Conservation (phyloP, 345 rosid genomes). For the Arabis alpina region DNA sequence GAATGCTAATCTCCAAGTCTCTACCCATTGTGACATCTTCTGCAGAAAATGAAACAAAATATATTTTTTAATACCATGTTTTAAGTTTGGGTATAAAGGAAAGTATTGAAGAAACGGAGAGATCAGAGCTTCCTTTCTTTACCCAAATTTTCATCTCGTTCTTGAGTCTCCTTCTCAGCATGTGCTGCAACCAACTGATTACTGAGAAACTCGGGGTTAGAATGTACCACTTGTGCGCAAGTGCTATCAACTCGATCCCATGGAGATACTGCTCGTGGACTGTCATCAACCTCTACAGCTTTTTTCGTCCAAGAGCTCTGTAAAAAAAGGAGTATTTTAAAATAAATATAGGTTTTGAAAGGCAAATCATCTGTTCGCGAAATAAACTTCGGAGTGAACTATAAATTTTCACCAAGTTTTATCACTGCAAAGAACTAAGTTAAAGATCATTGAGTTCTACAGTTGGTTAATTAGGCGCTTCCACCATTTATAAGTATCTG, state of each 20-base stretch:
- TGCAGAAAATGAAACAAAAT: slow-evolving; percentile 26
- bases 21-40: slow-evolving; percentile 51
- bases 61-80: slow-evolving; percentile 10
- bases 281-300: slow-evolving; percentile 59
- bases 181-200: slow-evolving; percentile 42
- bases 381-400: slow-evolving; percentile 20
- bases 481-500: slow-evolving; percentile 29
- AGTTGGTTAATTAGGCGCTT: slow-evolving; percentile 23
- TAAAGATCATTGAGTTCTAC: slow-evolving; percentile 24
- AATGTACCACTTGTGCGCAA: slow-evolving; percentile 65
- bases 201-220: slow-evolving; percentile 52
- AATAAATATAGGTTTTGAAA: background rate
- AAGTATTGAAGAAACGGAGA: slow-evolving; percentile 12
- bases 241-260: slow-evolving; percentile 69
- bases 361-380: background rate
- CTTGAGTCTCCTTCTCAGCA: slow-evolving; percentile 46
- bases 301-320: slow-evolving; percentile 84
- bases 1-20: slow-evolving; percentile 48
- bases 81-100: slow-evolving; percentile 15
- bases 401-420: slow-evolving; percentile 11
- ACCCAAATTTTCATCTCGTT: slow-evolving; percentile 51
- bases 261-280: slow-evolving; percentile 52
- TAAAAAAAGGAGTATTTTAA: background rate
- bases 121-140: slow-evolving; percentile 25
- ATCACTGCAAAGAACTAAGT: slow-evolving; percentile 14